phyloP scores from a whole-genome alignment of 805 yeast genomes.

The Saturnispora quitensis region DNA sequence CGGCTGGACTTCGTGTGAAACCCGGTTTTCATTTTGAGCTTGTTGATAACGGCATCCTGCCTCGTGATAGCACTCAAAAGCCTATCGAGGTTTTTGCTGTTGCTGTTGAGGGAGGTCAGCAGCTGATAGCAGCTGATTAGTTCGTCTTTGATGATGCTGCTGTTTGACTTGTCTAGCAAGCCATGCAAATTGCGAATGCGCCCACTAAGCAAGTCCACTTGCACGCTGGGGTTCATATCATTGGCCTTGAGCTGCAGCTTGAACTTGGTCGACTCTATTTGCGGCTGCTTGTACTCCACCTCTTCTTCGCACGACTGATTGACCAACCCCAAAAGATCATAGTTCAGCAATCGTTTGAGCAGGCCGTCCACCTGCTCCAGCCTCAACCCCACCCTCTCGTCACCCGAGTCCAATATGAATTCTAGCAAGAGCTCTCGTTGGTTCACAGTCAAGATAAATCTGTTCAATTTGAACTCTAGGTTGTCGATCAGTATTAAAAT shows the following conservation, averaged over 20 bases:
- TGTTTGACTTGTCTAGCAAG: background rate
- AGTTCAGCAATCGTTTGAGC: background rate
- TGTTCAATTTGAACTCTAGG: background rate
- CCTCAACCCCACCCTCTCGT: background rate
- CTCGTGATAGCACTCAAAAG: constrained; percentile 9
- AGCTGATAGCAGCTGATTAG: constrained; percentile 3
- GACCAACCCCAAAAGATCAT: background rate
- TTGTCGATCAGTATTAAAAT: background rate
- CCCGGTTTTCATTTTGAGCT: constrained; percentile 10
- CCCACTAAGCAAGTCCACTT: background rate
- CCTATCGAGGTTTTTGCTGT: background rate
- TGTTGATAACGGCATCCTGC: constrained; percentile 13
- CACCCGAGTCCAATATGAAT: constrained; percentile 3
- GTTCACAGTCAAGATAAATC: background rate
- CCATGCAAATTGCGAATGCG: background rate
- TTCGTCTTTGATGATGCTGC: constrained; percentile 1
- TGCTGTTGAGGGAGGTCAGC: background rate
- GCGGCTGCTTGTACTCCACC: background rate
- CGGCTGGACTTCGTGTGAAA: background rate
- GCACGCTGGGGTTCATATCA: background rate
- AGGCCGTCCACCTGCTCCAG: background rate
- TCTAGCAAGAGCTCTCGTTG: constrained; percentile 5
- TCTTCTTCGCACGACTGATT: background rate
- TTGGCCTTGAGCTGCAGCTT: background rate
- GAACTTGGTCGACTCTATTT: constrained; percentile 1